Conservation (phyloP, 2,329 filamentous ascomycete species). For the Epichloe bromicola region DNA sequence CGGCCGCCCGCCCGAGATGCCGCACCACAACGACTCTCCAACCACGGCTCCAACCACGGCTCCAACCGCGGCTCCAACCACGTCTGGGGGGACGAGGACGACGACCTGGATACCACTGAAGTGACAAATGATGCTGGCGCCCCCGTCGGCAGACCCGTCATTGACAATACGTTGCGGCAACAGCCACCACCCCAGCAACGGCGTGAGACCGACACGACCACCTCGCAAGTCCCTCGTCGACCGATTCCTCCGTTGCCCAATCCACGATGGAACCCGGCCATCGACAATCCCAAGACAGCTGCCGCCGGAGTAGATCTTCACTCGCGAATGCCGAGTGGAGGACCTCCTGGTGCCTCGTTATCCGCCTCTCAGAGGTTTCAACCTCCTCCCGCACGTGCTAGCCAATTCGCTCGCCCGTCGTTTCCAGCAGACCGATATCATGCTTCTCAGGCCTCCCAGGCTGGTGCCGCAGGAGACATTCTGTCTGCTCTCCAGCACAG, state of each 20-base stretch:
- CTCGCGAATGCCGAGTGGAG: conserved; percentile 8
- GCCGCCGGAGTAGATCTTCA: conserved; percentile 7
- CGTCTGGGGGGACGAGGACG: conserved; percentile 34
- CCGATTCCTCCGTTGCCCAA: conserved; percentile 21
- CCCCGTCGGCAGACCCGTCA: conserved; percentile 22
- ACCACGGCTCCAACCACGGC: conserved; percentile 9
- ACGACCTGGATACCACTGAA: conserved; percentile 45
- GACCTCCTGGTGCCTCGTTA: conserved; percentile 11
- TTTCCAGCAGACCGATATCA: conserved; percentile 14
- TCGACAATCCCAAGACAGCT: conserved; percentile 14
- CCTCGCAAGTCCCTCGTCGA: conserved; percentile 12
- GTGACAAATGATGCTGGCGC: conserved; percentile 37
- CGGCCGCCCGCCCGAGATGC: conserved; percentile 12
- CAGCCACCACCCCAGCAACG: conserved; percentile 20
- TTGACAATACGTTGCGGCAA: conserved; percentile 24
- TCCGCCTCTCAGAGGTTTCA: conserved; percentile 19
- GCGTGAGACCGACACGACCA: conserved; percentile 8
- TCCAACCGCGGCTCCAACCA: conserved; percentile 21
- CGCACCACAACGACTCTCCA: conserved; percentile 12
- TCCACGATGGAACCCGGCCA: conserved; percentile 25
- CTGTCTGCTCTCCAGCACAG: conserved; percentile 37
- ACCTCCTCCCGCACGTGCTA: conserved; percentile 20
- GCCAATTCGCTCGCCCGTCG: conserved; percentile 28
- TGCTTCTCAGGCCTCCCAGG: conserved; percentile 15
- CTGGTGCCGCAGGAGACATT: conserved; percentile 20